Evolutionary conservation across 2,329 filamentous ascomycete genomes (phyloP).

Genomic region (Hypoxylon sp.): DNA sequence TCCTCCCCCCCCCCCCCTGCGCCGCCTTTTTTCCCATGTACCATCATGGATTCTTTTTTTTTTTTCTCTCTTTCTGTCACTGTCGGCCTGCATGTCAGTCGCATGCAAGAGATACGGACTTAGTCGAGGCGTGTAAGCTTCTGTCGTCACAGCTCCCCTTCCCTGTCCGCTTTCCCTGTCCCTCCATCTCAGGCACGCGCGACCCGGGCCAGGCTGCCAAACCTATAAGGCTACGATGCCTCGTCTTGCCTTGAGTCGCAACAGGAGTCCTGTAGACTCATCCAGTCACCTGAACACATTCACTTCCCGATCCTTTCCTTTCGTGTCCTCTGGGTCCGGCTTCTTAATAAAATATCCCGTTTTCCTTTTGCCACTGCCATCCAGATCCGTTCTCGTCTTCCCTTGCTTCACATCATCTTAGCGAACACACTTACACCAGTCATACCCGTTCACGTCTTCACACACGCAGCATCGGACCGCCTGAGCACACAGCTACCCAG

Average conservation of each 20-base stretch:
- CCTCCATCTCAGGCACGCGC: conserved; percentile 28
- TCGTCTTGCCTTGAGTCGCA: conserved; percentile 45
- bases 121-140: conserved; percentile 41
- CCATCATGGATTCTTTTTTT: conserved; percentile 25
- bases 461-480: conserved; percentile 12
- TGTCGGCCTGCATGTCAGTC: conserved; percentile 31
- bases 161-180: conserved; percentile 34
- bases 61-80: conserved; percentile 9
- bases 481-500: conserved; percentile 1
- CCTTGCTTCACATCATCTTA: conserved; percentile 37
- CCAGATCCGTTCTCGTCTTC: conserved; percentile 25
- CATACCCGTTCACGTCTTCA: conserved; percentile 4
- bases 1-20: conserved; percentile 34
- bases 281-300: conserved; percentile 41
- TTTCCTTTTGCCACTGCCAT: conserved; percentile 35
- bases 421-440: conserved; percentile 28
- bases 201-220: conserved; percentile 49
- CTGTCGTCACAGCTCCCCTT: conserved; percentile 44
- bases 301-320: conserved; percentile 40
- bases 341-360: conserved; percentile 37
- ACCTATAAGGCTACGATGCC: conserved; percentile 65
- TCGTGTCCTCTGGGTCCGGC: conserved; percentile 36
- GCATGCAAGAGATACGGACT: conserved; percentile 39
- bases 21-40: conserved; percentile 33
- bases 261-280: conserved; percentile 42